A percentile compares a stretch with the other conserved stretches of the same genome.
Evolutionary conservation across 2,329 filamentous ascomycete species (phyloP).

Genomic region (Blumeria graminis): DNA sequence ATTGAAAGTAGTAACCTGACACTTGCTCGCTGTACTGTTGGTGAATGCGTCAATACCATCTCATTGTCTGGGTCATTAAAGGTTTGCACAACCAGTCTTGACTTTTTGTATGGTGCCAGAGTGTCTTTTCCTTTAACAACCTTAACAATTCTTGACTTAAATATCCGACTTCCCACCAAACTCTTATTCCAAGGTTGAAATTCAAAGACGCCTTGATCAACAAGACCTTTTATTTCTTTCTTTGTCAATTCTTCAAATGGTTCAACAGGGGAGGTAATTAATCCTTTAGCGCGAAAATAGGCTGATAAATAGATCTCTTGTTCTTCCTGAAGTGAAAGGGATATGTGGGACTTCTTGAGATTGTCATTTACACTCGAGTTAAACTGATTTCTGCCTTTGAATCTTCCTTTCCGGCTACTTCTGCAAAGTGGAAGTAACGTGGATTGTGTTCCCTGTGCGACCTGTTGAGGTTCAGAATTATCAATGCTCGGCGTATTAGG

Average conservation of each 20-base stretch:
- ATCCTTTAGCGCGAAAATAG: background rate
- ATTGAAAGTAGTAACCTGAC: background rate
- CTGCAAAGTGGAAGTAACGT: too few species aligned
- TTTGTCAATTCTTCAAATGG: background rate
- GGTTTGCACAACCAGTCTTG: background rate
- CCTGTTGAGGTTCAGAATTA: too few species aligned
- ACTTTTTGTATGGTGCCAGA: background rate
- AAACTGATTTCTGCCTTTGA: background rate
- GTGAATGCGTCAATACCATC: background rate
- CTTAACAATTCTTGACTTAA: background rate
- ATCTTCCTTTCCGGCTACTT: too few species aligned
- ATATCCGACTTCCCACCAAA: background rate
- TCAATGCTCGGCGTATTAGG: too few species aligned
- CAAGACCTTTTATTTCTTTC: background rate
- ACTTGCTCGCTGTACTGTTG: background rate
- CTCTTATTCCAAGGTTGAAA: background rate
- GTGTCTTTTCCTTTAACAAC: background rate
- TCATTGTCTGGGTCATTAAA: background rate
- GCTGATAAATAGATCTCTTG: background rate
- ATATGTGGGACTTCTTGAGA: background rate
- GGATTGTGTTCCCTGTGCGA: too few species aligned
- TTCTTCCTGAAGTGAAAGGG: background rate
- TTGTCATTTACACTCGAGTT: background rate
- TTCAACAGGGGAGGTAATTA: background rate
- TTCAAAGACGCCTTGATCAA: background rate